These are phyloP conservation scores for Eimeria tenella DNA, from an alignment of 169 alveolate genomes.

Conservation along the genomic window DNA sequence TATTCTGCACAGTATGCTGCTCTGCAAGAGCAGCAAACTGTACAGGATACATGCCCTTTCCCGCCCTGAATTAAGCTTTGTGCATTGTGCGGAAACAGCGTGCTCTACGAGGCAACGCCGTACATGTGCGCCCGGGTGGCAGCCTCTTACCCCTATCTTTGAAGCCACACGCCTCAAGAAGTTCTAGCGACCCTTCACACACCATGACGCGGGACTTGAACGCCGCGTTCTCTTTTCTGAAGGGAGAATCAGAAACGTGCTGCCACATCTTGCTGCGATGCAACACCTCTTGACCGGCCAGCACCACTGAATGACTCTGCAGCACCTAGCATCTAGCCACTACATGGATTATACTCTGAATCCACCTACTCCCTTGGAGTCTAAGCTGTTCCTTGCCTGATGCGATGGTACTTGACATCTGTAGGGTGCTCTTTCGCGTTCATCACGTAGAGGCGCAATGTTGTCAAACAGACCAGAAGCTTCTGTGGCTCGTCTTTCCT, in stretches of 20 bases:
- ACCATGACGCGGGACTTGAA: slow-evolving; percentile 84
- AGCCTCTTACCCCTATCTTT: slow-evolving; percentile 75
- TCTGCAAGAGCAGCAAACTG: too few species aligned
- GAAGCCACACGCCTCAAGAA: slow-evolving; percentile 85
- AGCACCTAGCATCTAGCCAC: too few species aligned
- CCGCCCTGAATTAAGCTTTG: too few species aligned
- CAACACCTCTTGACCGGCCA: too few species aligned
- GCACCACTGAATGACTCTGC: too few species aligned
- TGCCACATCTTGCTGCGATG: too few species aligned
- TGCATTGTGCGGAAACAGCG: neutral
- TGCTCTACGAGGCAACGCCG: too few species aligned
- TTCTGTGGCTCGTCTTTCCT: slow-evolving; percentile 77
- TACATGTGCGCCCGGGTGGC: too few species aligned
- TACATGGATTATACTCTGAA: too few species aligned
- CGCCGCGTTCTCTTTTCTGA: slow-evolving; percentile 83
- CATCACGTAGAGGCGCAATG: slow-evolving; percentile 80
- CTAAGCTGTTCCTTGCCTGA: slow-evolving; percentile 74
- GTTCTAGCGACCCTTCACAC: slow-evolving; percentile 83
- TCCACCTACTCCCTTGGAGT: neutral
- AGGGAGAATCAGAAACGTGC: too few species aligned
- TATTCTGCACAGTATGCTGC: too few species aligned
- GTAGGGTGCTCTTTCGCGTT: slow-evolving; percentile 83
- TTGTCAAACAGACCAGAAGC: slow-evolving; percentile 78
- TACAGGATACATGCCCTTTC: too few species aligned
- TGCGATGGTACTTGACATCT: slow-evolving; percentile 82